Evolutionary conservation across 1,284 basidiomycete species (phyloP).

Genomic region (Ceratobasidium sp.): DNA sequence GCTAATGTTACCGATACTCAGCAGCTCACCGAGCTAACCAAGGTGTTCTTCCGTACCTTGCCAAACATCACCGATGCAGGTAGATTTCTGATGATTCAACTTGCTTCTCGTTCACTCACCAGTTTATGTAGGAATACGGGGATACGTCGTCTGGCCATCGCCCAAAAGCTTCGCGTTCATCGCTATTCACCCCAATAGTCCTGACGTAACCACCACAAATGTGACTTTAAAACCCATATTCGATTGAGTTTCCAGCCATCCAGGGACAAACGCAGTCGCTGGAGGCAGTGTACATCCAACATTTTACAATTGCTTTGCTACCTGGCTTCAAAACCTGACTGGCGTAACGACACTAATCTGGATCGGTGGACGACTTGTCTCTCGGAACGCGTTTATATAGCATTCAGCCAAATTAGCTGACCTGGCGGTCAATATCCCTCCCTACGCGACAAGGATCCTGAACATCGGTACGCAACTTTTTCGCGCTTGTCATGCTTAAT

Average conservation of each 20-base stretch:
- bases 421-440: not conserved
- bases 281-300: not conserved
- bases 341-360: too few species aligned
- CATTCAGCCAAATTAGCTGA: not conserved
- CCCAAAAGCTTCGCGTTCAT: not conserved
- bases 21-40: too few species aligned
- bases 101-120: too few species aligned
- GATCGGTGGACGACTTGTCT: slow-evolving; percentile 8
- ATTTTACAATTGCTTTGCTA: not conserved
- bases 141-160: not conserved
- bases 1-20: too few species aligned
- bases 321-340: not conserved
- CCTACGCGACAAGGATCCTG: not conserved
- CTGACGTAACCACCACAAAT: not conserved
- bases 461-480: not conserved
- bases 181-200: slow-evolving; percentile 6
- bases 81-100: too few species aligned
- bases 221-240: not conserved
- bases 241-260: slow-evolving; percentile 16
- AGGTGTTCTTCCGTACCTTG: too few species aligned
- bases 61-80: too few species aligned
- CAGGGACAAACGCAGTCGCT: not conserved
- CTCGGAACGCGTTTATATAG: not conserved
- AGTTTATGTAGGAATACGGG: too few species aligned
- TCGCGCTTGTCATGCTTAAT: too few species aligned